Evolutionary conservation across 306 rosid genomes (phyloP).

Genomic region (Leucaena leucocephala): DNA sequence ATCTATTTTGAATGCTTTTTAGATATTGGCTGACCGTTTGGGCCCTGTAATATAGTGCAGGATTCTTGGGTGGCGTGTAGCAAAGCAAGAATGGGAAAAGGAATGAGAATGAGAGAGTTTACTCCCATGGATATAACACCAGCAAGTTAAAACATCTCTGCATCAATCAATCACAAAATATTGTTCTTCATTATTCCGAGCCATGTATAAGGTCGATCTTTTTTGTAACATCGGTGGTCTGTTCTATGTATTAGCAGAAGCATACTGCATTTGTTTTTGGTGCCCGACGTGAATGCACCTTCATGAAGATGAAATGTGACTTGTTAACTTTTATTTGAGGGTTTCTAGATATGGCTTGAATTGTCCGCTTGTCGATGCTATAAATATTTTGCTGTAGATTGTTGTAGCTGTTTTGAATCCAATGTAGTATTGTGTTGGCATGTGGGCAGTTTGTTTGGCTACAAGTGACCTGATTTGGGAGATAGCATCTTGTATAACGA

Average conservation of each 20-base stretch:
- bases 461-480: slow-evolving; percentile 32
- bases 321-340: background rate
- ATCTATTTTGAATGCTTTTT: slow-evolving; percentile 4
- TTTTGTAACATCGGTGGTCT: slow-evolving; percentile 10
- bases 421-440: slow-evolving; percentile 19
- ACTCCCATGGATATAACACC: background rate
- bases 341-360: background rate
- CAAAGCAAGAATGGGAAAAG: background rate
- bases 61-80: background rate
- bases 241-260: background rate
- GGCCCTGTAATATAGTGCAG: background rate
- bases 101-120: background rate
- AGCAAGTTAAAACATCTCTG: background rate
- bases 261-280: no score
- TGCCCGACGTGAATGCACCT: background rate
- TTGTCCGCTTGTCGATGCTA: no score
- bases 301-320: slow-evolving; percentile 29
- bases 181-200: background rate
- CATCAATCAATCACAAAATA: background rate
- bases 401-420: background rate
- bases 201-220: background rate
- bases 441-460: slow-evolving; percentile 28
- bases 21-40: slow-evolving; percentile 8
- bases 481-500: background rate
- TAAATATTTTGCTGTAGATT: no score